Evolutionary conservation across 805 yeast genomes (phyloP).

Genomic region (Cyberlindnera saturnus): DNA sequence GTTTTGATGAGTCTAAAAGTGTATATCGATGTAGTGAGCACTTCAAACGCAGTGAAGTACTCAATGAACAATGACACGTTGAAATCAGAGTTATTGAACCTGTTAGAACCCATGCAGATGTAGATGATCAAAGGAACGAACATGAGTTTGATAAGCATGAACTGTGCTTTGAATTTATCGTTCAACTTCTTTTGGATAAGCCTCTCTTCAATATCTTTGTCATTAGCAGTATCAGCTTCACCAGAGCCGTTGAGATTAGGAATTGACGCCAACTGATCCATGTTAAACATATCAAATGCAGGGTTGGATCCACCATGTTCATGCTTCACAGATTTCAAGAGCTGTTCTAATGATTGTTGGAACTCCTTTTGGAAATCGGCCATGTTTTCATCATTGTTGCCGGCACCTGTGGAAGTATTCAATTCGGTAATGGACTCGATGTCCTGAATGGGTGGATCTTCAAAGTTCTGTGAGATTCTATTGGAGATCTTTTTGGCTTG

Average conservation of each 20-base stretch:
- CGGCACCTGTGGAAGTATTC: no score
- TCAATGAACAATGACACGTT: conserved; percentile 10
- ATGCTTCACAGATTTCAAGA: conserved; percentile 8
- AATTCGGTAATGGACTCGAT: conserved; percentile 2
- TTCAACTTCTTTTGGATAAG: conserved; percentile 12
- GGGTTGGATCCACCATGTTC: neutral
- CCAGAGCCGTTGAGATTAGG: no score
- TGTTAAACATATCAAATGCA: no score
- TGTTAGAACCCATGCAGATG: conserved; percentile 3
- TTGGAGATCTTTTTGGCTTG: conserved; percentile 1
- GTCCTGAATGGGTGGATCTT: conserved; percentile 13
- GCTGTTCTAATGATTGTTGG: conserved; percentile 16
- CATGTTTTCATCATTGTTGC: neutral
- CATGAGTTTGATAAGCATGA: conserved; percentile 13
- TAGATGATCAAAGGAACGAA: conserved; percentile 5
- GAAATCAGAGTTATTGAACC: no score
- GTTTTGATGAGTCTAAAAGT: conserved; percentile 10
- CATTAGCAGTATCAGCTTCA: neutral
- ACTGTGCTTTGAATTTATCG: conserved; percentile 19
- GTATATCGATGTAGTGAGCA: conserved; percentile 14
- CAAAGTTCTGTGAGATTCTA: conserved; percentile 17
- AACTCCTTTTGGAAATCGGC: conserved; percentile 11
- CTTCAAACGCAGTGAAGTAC: conserved; percentile 15
- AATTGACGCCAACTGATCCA: no score
- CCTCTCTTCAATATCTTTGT: neutral